Percentiles rank a stretch among this genome's conserved stretches.
Evolutionary conservation across 805 yeast species (phyloP).

Genomic region (Saturnispora bothae): DNA sequence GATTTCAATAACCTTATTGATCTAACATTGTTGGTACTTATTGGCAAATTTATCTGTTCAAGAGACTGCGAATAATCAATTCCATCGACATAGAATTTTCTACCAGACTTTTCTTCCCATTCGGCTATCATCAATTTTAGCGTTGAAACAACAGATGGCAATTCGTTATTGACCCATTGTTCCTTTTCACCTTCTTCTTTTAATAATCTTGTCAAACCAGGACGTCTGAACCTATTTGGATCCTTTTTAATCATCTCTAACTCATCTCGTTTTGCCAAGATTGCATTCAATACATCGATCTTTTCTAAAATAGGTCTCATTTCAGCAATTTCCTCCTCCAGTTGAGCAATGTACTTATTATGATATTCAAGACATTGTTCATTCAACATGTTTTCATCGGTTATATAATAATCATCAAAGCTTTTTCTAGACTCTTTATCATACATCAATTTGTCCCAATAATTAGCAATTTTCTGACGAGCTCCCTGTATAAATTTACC

Average conservation of each 20-base stretch:
- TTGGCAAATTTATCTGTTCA: not conserved
- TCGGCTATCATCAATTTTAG: slow-evolving; percentile 37
- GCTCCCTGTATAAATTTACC: slow-evolving; percentile 58
- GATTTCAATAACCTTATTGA: no score
- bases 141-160: slow-evolving; percentile 52
- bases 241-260: slow-evolving; percentile 67
- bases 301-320: slow-evolving; percentile 46
- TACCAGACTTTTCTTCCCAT: slow-evolving; percentile 35
- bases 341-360: slow-evolving; percentile 46
- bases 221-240: slow-evolving; percentile 64
- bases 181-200: slow-evolving; percentile 72
- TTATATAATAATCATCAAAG: slow-evolving; percentile 35
- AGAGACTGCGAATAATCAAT: slow-evolving; percentile 13
- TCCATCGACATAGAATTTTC: slow-evolving; percentile 37
- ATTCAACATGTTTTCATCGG: slow-evolving; percentile 32
- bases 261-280: slow-evolving; percentile 49
- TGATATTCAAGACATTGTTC: slow-evolving; percentile 55
- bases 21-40: no score
- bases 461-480: slow-evolving; percentile 44
- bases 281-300: slow-evolving; percentile 43
- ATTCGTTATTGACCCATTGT: slow-evolving; percentile 50
- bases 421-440: slow-evolving; percentile 38
- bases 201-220: slow-evolving; percentile 69
- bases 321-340: slow-evolving; percentile 40
- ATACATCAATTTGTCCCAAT: slow-evolving; percentile 56